Base-by-base conservation (phyloP, 2,329 filamentous ascomycete species). In the Chrysosporium keratinophilum region DNA sequence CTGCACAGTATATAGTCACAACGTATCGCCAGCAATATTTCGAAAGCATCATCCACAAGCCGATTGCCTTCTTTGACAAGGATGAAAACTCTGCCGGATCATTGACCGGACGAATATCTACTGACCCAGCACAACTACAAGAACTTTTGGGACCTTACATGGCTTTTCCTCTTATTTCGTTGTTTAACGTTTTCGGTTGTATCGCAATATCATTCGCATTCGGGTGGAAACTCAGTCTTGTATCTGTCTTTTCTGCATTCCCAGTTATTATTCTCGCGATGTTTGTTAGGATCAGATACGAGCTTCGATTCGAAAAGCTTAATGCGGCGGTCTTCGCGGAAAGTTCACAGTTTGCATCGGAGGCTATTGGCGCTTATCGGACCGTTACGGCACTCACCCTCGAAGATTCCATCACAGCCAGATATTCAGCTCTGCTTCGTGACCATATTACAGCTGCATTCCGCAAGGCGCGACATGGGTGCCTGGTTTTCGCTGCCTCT, bases 161-260 rank as follows among this genome's bases (percentile, higher is more conserved):
- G 17, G 66, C 65, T 6, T 66, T 76, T 46, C 73, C 81, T 1
- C 75, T 86, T 58, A 78, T 83, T 17, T 80, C 83, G 7, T 63
- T 84, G 19, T 83, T 87, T 63, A 84, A 79, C 47, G 68, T 90
- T 2, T 61, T 80, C 7, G 85, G 84, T 0, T 80, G 79, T 6
- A 68, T 87, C 12, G 71, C 77, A 42, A 84, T 90, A 50, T 76
- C 83, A 1, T 88, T 87, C 61, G 73, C 77, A 3, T 88, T 84
- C 64, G 83, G 84, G 1, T 90, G 87, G 87, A 90, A 88, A 65
- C 74, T 91, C 7, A 80, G 83, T 0, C 69, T 88, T 0, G 82
- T 90, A 0, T 77, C 79, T 0, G 71, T 82, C 7, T 84, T 81
- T 60, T 79, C 85, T 1, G 71, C 74, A 0, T 64, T 79, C 52